Evolutionary conservation across 768 basidiomycete species (phyloP).

Genomic region (Macrolepiota dolichaula): DNA sequence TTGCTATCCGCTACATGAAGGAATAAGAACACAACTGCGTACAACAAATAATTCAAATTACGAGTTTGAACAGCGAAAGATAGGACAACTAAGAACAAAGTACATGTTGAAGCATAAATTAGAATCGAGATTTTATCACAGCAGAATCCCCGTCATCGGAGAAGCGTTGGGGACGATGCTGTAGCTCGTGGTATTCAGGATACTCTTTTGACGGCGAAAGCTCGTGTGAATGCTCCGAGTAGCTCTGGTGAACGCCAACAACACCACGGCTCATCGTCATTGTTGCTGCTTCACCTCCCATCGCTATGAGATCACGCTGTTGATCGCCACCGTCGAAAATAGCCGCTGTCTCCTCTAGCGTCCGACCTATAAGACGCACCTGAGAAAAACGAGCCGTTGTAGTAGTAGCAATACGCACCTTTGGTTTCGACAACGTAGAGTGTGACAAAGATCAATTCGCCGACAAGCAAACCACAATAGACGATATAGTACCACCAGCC

Average conservation of each 20-base stretch:
- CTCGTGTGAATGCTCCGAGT: conserved; percentile 1
- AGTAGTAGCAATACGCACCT: conserved; percentile 30
- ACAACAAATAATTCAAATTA: neutral
- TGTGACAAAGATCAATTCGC: conserved; percentile 58
- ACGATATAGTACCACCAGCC: conserved; percentile 62
- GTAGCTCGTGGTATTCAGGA: conserved; percentile 13
- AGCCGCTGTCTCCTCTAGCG: conserved; percentile 71
- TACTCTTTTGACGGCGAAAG: conserved; percentile 15
- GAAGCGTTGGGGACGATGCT: conserved; percentile 5
- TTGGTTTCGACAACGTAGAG: conserved; percentile 60
- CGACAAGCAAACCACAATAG: conserved; percentile 60
- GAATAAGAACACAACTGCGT: neutral
- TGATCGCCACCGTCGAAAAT: conserved; percentile 64
- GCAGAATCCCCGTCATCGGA: conserved; percentile 7
- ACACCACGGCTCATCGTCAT: conserved; percentile 29
- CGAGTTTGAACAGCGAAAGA: neutral
- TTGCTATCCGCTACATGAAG: neutral
- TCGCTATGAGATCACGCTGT: conserved; percentile 37
- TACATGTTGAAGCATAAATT: neutral
- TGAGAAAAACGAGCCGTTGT: neutral
- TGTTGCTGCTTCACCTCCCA: conserved; percentile 47
- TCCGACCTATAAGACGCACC: conserved; percentile 37
- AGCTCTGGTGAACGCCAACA: conserved; percentile 14
- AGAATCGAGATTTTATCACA: conserved; percentile 2
- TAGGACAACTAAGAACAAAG: neutral